These are phyloP conservation scores for Phytopythium sindhum DNA, from an alignment of 352 stramenopile genomes.

Conservation along the genomic window DNA sequence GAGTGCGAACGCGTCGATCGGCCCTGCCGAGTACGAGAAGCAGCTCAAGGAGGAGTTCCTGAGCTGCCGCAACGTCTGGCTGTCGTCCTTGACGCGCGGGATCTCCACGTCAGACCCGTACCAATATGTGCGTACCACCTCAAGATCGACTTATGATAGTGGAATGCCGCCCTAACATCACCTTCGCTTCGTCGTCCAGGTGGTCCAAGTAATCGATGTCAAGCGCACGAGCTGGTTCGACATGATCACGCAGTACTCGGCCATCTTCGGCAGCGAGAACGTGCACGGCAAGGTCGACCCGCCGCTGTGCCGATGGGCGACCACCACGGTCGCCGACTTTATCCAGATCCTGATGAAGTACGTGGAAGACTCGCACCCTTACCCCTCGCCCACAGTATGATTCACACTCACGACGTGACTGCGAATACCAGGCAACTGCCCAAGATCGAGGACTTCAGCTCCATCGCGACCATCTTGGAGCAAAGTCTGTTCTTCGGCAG, in stretches of 20 bases:
- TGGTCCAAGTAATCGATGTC: constrained; percentile 84
- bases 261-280: constrained; percentile 86
- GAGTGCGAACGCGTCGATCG: constrained; percentile 15
- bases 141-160: neutral
- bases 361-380: neutral
- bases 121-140: constrained; percentile 56
- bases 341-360: constrained; percentile 82
- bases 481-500: constrained; percentile 85
- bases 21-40: constrained; percentile 62
- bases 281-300: constrained; percentile 79
- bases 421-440: constrained; percentile 55
- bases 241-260: constrained; percentile 89
- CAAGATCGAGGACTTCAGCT: constrained; percentile 83
- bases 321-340: constrained; percentile 74
- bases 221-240: constrained; percentile 90
- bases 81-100: constrained; percentile 53
- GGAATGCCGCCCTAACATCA: neutral
- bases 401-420: neutral
- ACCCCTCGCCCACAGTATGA: neutral
- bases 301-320: constrained; percentile 76
- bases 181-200: constrained; percentile 23
- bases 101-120: constrained; percentile 71
- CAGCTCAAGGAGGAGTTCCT: constrained; percentile 87
- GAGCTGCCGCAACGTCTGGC: constrained; percentile 66
- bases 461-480: constrained; percentile 73